Base-by-base conservation (phyloP, 2,329 filamentous ascomycete species). In the Aureobasidium vineae region DNA sequence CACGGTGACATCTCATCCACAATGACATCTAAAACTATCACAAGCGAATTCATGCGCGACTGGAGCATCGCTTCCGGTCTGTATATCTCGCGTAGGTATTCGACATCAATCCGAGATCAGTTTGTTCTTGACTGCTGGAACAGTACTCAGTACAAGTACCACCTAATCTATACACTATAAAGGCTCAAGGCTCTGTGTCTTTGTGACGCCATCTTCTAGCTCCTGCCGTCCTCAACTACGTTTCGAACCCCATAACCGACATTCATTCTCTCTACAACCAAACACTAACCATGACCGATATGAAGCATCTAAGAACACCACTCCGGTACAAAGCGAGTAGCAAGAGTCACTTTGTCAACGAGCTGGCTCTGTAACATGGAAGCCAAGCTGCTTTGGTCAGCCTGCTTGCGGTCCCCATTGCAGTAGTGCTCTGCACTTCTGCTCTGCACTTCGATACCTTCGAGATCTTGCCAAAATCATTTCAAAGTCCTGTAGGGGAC, bases 1-100 rank as follows among this genome's bases (percentile, higher is more conserved):
- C 28, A 47, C 28, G 36, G 56, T 60, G 56, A 60, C 56, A 60
- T 60, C 56, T 47, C 36, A 36, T 36, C 26, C 28, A 47, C 41
- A 45, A 28, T 47, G 40, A 43, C 50, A 53, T 53, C 19, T n/a
- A n/a, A n/a, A n/a, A 26, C 13, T 5, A 43, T 21, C 15, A 59
- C 13, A 31, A 41, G 33, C 8, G 2, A 7, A 16, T 28, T 54
- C 33, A 13, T 10, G 10, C 21, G 31, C 10, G 15, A 23, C 3
- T 2, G 21, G 5, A 36, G 33, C 31, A 23, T 36, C 52, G 21
- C 31, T 38, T 15, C 3, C 11, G 6, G n/a, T 6, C 23, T 7
- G 13, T 19, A 31, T 33, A 19, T n/a, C 3, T 28, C n/a, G n/a
- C n/a, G n/a, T n/a, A n/a, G n/a, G n/a, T n/a, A n/a, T n/a, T n/a